A percentile compares a stretch with the other conserved stretches of the same genome.
phyloP scores from a whole-genome alignment of 2,329 filamentous ascomycete genomes.

The Venturia aucupariae region DNA sequence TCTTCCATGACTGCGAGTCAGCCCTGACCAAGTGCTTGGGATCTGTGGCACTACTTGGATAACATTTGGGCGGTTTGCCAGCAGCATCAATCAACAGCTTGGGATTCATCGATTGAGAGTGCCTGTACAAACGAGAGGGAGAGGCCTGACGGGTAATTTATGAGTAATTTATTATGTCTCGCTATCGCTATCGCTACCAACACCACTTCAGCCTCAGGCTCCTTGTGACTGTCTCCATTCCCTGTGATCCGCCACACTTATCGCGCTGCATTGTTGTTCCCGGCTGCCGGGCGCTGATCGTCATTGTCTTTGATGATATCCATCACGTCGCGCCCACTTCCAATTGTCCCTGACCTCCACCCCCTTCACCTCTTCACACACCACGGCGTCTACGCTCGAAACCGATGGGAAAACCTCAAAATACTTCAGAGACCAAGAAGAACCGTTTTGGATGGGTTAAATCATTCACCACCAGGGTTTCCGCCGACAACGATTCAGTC shows the following conservation, averaged over 20 bases:
- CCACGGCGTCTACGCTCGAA: conserved; percentile 6
- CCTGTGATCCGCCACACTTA: neutral
- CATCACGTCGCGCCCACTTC: neutral
- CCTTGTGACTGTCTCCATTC: neutral
- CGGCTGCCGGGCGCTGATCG: neutral
- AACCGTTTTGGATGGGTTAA: conserved; percentile 8
- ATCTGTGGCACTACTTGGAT: neutral
- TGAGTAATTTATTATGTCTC: too few species aligned
- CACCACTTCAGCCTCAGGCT: neutral
- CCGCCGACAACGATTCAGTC: neutral
- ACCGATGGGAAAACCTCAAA: conserved; percentile 2
- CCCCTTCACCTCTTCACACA: neutral
- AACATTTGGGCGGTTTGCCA: too few species aligned
- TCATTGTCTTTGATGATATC: neutral
- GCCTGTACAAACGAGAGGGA: too few species aligned
- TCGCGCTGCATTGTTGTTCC: neutral
- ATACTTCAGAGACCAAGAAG: neutral
- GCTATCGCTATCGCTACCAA: neutral
- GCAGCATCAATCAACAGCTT: too few species aligned
- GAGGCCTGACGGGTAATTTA: too few species aligned
- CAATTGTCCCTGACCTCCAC: too few species aligned
- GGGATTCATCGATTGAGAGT: too few species aligned
- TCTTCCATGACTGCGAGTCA: neutral
- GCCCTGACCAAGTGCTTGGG: neutral
- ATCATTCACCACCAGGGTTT: neutral